Conservation (phyloP, 2,329 filamentous ascomycete genomes). For the Lecanicillium sp. region DNA sequence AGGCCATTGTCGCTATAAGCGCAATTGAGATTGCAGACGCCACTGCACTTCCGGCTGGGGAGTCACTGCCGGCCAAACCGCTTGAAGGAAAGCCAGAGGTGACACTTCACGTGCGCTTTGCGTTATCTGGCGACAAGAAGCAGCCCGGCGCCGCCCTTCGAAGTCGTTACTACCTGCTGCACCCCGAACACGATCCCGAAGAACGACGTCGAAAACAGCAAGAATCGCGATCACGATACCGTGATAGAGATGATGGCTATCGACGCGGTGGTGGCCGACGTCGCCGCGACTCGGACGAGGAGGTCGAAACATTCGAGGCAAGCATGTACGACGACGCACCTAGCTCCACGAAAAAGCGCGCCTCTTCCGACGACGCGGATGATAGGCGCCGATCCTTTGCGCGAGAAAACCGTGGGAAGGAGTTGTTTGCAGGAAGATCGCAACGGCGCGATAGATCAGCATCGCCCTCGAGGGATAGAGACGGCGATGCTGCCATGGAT, state of each 20-base stretch:
- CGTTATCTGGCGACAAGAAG: conserved; percentile 70
- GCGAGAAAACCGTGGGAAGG: conserved; percentile 42
- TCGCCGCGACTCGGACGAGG: conserved; percentile 38
- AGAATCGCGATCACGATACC: conserved; percentile 51
- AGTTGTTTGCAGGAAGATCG: conserved; percentile 49
- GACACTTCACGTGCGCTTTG: conserved; percentile 63
- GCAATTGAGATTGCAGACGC: conserved; percentile 43
- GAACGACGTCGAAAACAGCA: conserved; percentile 56
- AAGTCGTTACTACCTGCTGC: conserved; percentile 86
- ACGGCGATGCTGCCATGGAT: conserved; percentile 32
- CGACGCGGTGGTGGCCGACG: conserved; percentile 30
- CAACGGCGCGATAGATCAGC: conserved; percentile 39
- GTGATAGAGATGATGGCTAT: conserved; percentile 41
- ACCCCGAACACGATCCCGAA: conserved; percentile 80
- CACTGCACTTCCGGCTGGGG: conserved; percentile 48
- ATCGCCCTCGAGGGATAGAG: conserved; percentile 37
- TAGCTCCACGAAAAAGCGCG: conserved; percentile 19
- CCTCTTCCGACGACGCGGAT: conserved; percentile 17
- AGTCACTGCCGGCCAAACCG: conserved; percentile 61
- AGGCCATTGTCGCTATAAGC: conserved; percentile 47
- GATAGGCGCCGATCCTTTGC: conserved; percentile 21
- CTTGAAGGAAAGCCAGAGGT: conserved; percentile 60
- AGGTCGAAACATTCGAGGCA: conserved; percentile 55
- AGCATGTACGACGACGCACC: conserved; percentile 74
- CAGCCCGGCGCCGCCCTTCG: conserved; percentile 66